phyloP scores from a whole-genome alignment of 75 land plant species.

The Sequoia sempervirens region DNA sequence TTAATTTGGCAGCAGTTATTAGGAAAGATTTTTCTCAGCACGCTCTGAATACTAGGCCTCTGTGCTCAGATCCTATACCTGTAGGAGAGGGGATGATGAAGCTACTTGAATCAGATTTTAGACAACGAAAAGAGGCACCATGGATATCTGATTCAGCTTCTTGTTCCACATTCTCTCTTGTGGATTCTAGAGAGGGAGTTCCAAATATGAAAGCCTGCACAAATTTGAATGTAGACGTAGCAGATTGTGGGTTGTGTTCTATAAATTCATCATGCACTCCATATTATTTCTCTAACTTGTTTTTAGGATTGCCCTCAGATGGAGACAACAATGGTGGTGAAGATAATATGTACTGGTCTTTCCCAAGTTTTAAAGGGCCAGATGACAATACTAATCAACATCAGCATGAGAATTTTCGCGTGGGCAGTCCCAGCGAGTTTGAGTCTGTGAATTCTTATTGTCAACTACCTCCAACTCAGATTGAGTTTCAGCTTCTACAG shows the following conservation, averaged over 20 bases:
- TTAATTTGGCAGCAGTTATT: conserved; percentile 26
- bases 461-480: conserved; percentile 36
- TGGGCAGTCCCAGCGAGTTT: conserved; percentile 1
- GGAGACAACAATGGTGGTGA: background rate
- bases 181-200: conserved; percentile 3
- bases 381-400: conserved; percentile 1
- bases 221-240: background rate
- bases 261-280: conserved; percentile 11
- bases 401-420: background rate
- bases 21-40: conserved; percentile 13
- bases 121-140: conserved; percentile 16
- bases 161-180: conserved; percentile 7
- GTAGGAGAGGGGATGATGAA: conserved; percentile 37
- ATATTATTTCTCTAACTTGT: conserved; percentile 14
- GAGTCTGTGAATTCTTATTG: background rate
- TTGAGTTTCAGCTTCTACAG: conserved; percentile 17
- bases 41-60: conserved; percentile 9
- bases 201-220: background rate
- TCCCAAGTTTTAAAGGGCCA: background rate
- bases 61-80: conserved; percentile 20
- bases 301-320: background rate
- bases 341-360: background rate
- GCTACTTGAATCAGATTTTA: conserved; percentile 52
- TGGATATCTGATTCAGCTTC: background rate
- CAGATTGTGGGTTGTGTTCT: background rate